These are phyloP conservation scores for Vickermania spadyakhi DNA, from an alignment of 208 protist genomes.

Conservation along the genomic window DNA sequence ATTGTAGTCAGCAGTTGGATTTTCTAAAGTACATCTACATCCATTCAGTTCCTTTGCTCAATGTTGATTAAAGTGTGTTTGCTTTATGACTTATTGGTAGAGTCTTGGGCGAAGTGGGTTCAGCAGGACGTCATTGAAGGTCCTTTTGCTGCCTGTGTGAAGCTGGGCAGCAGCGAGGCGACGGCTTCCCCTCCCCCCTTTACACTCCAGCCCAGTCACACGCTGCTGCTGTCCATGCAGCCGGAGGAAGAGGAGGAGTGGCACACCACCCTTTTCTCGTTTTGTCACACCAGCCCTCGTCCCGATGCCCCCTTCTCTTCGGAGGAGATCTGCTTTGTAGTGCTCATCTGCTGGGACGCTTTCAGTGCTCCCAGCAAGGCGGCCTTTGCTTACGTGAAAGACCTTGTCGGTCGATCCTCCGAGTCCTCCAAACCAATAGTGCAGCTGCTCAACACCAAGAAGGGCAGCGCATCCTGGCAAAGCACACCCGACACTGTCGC, in stretches of 20 bases:
- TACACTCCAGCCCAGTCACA: too few relatives aligned
- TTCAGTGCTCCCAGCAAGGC: slow-evolving; percentile 39
- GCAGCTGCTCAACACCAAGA: neutral
- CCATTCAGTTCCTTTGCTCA: too few relatives aligned
- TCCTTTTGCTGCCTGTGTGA: neutral
- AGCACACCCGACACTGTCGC: neutral
- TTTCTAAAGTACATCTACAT: too few relatives aligned
- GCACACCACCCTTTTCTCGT: neutral
- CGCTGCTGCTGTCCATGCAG: too few relatives aligned
- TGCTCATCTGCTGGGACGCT: slow-evolving; percentile 71
- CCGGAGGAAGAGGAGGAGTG: neutral
- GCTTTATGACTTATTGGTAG: neutral
- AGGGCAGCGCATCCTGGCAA: neutral
- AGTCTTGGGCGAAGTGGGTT: neutral
- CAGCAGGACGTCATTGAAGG: neutral
- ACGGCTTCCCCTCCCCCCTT: too few relatives aligned
- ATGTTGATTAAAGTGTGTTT: too few relatives aligned
- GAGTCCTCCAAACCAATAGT: neutral
- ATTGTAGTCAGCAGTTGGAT: too few relatives aligned
- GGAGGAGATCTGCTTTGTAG: slow-evolving; percentile 26
- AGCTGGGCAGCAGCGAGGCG: neutral
- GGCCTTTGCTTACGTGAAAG: slow-evolving; percentile 41
- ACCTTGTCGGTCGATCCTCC: slow-evolving; percentile 22
- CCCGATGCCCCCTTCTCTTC: neutral
- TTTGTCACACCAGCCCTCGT: neutral